Evolutionary conservation across 768 basidiomycete genomes (phyloP).

Genomic region (Mycena belliarum): DNA sequence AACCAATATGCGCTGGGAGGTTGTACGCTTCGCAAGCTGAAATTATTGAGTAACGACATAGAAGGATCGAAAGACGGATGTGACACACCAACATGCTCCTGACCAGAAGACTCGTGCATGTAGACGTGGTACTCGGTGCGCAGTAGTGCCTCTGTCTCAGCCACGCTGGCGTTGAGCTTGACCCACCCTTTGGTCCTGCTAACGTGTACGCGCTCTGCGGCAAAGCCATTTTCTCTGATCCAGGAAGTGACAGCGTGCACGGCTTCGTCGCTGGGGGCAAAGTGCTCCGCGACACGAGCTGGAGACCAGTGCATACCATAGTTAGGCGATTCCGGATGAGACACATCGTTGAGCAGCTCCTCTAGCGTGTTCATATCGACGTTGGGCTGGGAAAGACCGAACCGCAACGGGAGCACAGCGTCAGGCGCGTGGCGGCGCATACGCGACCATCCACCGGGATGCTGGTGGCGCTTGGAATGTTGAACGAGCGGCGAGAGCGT

Average conservation of each 20-base stretch:
- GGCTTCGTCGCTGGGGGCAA: constrained; percentile 45
- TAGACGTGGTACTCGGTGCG: constrained; percentile 47
- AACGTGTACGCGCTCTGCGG: constrained; percentile 37
- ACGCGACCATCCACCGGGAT: constrained; percentile 44
- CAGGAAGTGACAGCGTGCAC: constrained; percentile 44
- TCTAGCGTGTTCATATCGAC: constrained; percentile 40
- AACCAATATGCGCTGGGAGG: constrained; percentile 36
- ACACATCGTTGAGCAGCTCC: constrained; percentile 46
- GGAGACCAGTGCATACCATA: constrained; percentile 55
- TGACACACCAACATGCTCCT: constrained; percentile 39
- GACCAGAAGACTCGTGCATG: constrained; percentile 35
- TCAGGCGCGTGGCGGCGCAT: constrained; percentile 36
- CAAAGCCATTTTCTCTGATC: constrained; percentile 44
- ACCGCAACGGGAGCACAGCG: constrained; percentile 45
- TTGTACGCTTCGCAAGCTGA: constrained; percentile 38
- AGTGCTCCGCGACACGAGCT: constrained; percentile 42
- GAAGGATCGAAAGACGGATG: background rate
- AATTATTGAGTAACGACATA: background rate
- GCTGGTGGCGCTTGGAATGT: constrained; percentile 39
- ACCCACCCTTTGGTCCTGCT: constrained; percentile 42
- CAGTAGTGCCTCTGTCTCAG: constrained; percentile 43
- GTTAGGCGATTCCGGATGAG: constrained; percentile 49
- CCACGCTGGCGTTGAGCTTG: constrained; percentile 39
- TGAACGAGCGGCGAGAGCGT: constrained; percentile 40
- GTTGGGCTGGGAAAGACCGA: constrained; percentile 50